A percentile compares a stretch with the other conserved stretches of the same genome.
These are phyloP conservation scores for Mollisia scopiformis DNA, from an alignment of 2,329 filamentous ascomycete genomes.

Conservation along the genomic window DNA sequence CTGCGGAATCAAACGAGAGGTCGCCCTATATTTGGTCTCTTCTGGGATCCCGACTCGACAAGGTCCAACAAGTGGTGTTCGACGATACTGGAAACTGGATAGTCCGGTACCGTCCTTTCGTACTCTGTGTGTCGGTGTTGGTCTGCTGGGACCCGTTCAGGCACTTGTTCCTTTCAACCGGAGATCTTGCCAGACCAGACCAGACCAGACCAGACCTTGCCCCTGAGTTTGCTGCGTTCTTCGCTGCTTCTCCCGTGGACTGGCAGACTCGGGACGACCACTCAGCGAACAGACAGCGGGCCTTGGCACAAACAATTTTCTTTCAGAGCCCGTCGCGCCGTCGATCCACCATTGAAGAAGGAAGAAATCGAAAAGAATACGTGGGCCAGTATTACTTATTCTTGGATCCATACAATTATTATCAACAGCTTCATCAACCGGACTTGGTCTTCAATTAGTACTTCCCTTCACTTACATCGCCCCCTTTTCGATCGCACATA, in stretches of 20 bases:
- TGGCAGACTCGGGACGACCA: too few relatives aligned
- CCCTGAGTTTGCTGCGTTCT: too few relatives aligned
- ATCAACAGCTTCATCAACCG: background rate
- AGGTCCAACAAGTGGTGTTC: background rate
- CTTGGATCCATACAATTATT: too few relatives aligned
- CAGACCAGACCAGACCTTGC: too few relatives aligned
- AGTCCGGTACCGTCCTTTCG: too few relatives aligned
- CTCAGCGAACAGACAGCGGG: background rate
- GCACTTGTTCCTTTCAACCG: background rate
- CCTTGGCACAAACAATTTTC: background rate
- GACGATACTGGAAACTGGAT: too few relatives aligned
- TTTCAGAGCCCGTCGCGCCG: constrained; percentile 8
- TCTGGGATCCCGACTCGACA: background rate
- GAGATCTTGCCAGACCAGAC: too few relatives aligned
- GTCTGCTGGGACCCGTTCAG: background rate
- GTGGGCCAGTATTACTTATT: too few relatives aligned
- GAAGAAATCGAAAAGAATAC: too few relatives aligned
- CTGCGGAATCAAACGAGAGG: background rate
- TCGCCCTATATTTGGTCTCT: background rate
- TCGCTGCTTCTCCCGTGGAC: constrained; percentile 1
- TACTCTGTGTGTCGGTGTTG: too few relatives aligned
- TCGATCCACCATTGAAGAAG: background rate
- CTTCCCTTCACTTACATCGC: background rate
- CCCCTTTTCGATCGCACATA: background rate
- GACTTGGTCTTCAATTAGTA: too few relatives aligned